Evolutionary conservation across 768 basidiomycete species (phyloP).

Genomic region (Lyophyllum semitale): DNA sequence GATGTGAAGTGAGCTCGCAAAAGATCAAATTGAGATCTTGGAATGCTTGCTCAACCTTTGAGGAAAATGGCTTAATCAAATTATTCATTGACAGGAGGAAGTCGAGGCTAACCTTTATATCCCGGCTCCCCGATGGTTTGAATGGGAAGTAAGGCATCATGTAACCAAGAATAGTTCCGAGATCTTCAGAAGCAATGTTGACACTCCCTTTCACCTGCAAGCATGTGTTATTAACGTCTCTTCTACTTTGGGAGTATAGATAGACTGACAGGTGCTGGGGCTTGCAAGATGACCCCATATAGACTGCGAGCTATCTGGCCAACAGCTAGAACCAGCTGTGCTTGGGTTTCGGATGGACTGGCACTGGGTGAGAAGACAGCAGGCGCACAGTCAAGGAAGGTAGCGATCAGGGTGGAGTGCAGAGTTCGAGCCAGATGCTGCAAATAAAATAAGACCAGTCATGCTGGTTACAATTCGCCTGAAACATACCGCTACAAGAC

Average conservation of each 20-base stretch:
- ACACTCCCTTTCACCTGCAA: conserved; percentile 23
- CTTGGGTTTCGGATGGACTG: conserved; percentile 59
- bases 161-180: conserved; percentile 64
- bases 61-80: conserved; percentile 10
- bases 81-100: background rate
- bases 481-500: conserved; percentile 8
- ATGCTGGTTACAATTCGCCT: background rate
- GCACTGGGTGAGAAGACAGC: conserved; percentile 71
- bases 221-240: conserved; percentile 11
- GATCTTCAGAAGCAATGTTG: conserved; percentile 41
- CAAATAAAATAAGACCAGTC: background rate
- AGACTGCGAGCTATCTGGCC: conserved; percentile 58
- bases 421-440: conserved; percentile 74
- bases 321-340: conserved; percentile 59
- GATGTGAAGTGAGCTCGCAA: conserved; percentile 73
- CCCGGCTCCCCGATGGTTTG: conserved; percentile 42
- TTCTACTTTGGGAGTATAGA: conserved; percentile 2
- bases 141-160: conserved; percentile 90
- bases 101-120: conserved; percentile 54
- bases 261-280: conserved; percentile 36
- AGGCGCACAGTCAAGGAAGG: conserved; percentile 88
- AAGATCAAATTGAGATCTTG: conserved; percentile 76
- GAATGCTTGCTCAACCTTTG: conserved; percentile 63
- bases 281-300: conserved; percentile 58
- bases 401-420: conserved; percentile 78